phyloP scores from a whole-genome alignment of 345 rosid species.

The Carallia brachiata region DNA sequence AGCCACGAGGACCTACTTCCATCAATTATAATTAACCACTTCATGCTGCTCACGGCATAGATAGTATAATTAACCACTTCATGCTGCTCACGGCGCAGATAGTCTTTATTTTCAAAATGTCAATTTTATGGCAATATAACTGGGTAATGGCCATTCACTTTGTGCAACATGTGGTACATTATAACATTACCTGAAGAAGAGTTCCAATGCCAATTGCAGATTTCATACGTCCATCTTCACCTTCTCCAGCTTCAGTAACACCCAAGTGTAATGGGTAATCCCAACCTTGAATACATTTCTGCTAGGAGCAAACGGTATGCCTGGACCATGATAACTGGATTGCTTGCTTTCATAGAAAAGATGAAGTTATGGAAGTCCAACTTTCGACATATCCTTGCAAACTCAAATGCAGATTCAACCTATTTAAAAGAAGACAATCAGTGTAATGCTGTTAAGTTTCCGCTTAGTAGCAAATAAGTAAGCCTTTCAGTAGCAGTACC shows the following conservation, averaged over 20 bases:
- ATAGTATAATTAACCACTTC: too few relatives aligned
- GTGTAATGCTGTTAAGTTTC: constrained; percentile 15
- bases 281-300: constrained; percentile 97
- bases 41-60: too few relatives aligned
- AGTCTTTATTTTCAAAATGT: background rate
- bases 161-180: background rate
- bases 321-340: constrained; percentile 97
- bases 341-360: constrained; percentile 99
- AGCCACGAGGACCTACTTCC: too few relatives aligned
- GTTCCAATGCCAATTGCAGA: constrained; percentile 98
- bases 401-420: constrained; percentile 99
- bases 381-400: constrained; percentile 92
- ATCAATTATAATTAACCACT: too few relatives aligned
- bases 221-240: constrained; percentile 99
- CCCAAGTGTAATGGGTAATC: constrained; percentile 98
- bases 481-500: constrained; percentile 41
- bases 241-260: constrained; percentile 99
- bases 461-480: constrained; percentile 18
- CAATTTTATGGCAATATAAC: background rate
- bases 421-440: constrained; percentile 34
- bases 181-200: constrained; percentile 72
- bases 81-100: too few relatives aligned
- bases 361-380: constrained; percentile 92
- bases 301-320: constrained; percentile 92
- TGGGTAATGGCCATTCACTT: background rate